Percentiles rank a stretch among this genome's conserved stretches.
Evolutionary conservation across 2,329 filamentous ascomycete genomes (phyloP).

Genomic region (Xylariaceae sp.): DNA sequence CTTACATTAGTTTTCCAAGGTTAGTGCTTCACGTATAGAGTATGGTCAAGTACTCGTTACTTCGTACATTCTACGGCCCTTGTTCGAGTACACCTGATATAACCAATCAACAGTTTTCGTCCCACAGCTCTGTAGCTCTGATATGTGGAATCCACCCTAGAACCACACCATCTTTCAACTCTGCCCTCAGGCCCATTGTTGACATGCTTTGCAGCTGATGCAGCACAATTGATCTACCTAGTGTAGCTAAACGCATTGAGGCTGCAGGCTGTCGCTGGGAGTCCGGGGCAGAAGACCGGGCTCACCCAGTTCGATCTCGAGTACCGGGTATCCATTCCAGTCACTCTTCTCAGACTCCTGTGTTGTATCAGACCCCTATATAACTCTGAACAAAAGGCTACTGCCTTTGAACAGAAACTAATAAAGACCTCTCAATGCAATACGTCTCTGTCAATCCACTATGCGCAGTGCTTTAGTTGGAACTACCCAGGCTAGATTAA

Average conservation of each 20-base stretch:
- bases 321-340: too few relatives aligned
- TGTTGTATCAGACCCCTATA: too few relatives aligned
- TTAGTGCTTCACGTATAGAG: slow-evolving; percentile 1
- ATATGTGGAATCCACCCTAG: slow-evolving; percentile 18
- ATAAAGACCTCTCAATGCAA: too few relatives aligned
- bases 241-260: background rate
- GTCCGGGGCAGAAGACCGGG: too few relatives aligned
- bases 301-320: too few relatives aligned
- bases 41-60: slow-evolving; percentile 3
- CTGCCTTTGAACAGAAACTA: too few relatives aligned
- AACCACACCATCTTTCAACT: slow-evolving; percentile 17
- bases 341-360: too few relatives aligned
- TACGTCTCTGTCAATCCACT: background rate
- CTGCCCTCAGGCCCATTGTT: slow-evolving; percentile 4
- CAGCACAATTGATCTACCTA: background rate
- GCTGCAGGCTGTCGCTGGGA: background rate
- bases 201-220: slow-evolving; percentile 2
- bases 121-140: slow-evolving; percentile 9
- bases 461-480: slow-evolving; percentile 9
- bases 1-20: background rate
- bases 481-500: slow-evolving; percentile 4
- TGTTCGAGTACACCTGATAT: background rate
- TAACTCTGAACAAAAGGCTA: too few relatives aligned
- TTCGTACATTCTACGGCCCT: slow-evolving; percentile 1
- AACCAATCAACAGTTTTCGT: slow-evolving; percentile 11